phyloP scores from a whole-genome alignment of 164 flowering plant genomes.

The Berberis thunbergii region DNA sequence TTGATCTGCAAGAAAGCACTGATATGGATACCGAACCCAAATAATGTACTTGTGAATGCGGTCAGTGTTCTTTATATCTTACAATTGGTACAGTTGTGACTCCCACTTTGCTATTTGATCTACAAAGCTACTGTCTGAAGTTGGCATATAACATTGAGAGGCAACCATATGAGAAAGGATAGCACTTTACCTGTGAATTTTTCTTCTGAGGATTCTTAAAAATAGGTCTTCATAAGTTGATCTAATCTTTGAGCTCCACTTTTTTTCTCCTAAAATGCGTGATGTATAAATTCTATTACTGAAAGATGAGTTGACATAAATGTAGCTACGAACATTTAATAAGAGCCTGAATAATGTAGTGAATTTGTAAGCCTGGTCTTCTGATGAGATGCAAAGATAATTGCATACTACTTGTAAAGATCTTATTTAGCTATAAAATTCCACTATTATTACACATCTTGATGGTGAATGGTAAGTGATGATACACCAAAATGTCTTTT shows the following conservation, averaged over 20 bases:
- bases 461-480: too few species aligned
- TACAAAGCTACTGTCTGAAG: background rate
- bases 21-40: conserved; percentile 24
- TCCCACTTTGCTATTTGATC: background rate
- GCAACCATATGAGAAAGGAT: too few species aligned
- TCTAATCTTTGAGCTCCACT: conserved; percentile 7
- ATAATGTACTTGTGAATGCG: background rate
- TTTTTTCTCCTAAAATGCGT: background rate
- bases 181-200: too few species aligned
- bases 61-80: background rate
- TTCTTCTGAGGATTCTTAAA: background rate
- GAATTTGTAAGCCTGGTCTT: too few species aligned
- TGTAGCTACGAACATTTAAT: too few species aligned
- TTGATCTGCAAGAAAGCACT: conserved; percentile 37
- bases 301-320: background rate
- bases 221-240: conserved; percentile 7
- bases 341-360: too few species aligned
- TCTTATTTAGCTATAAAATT: too few species aligned
- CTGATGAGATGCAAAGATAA: too few species aligned
- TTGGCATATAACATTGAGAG: conserved; percentile 3
- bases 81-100: background rate
- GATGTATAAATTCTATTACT: conserved; percentile 5
- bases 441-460: too few species aligned
- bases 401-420: too few species aligned
- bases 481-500: too few species aligned